Evolutionary conservation across 768 basidiomycete species (phyloP), one percentile per base, ranked within the genome.

Genomic region (Dacryopinax primogenitus): DNA sequence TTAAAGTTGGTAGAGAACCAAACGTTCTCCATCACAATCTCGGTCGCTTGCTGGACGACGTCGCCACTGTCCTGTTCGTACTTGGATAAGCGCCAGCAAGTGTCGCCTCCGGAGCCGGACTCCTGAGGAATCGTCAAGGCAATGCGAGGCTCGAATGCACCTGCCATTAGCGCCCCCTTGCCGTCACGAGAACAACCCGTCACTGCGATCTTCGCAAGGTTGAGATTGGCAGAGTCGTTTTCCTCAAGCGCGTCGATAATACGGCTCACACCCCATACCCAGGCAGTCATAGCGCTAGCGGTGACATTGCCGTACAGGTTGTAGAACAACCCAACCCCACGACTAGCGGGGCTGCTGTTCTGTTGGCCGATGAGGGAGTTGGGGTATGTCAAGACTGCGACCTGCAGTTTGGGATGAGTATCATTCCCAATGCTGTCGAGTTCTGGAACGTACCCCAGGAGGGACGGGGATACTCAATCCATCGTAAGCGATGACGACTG

Each of bases 51-150:
- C 73, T 85, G 84, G 1, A 80, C 80, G 62, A 67, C 68, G 32
- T 73, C 73, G 1, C 82, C 83, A n/a, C 68, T 70, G 35, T 71
- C 68, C 67, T 77, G 72, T 77, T 82, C 78, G 61, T 70, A 78
- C 68, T 80, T 77, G 26, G 82, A 83, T 65, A 85, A 74, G 44
- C 83, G 79, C 84, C 84, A 85, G 74, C 80, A 82, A n/a, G 79
- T 80, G 28, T 77, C 79, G 4, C 84, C 83, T 61, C 84, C 83
- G 13, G 82, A 82, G 12, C 84, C 84, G 13, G 83, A 84, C 72
- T 85, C 83, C 71, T 85, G 84, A 3, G 83, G 81, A 67, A 85
- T 81, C 4, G 83, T 84, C 66, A 85, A 76, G 9, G 80, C 81
- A 67, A 85, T 81, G 66, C 83, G 83, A 1, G 76, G 71, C 67